Percentiles rank a stretch among this genome's conserved stretches.
These are phyloP conservation scores for Trypanosoma melophagium DNA, from an alignment of 208 protist genomes.

Conservation along the genomic window DNA sequence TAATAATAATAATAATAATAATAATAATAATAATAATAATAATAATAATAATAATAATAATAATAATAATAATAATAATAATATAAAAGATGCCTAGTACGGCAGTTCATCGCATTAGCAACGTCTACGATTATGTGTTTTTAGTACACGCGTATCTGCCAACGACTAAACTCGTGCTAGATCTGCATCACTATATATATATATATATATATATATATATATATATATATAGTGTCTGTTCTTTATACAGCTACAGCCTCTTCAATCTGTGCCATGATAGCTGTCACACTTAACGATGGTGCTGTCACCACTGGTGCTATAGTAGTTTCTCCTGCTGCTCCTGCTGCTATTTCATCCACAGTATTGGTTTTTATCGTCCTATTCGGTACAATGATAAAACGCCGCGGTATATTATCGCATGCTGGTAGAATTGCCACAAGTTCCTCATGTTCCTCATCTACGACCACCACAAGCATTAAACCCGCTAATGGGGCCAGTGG, in stretches of 20 bases:
- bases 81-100: no score
- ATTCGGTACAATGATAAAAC: slow-evolving; percentile 67
- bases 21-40: no score
- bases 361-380: background rate
- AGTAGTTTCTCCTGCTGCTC: background rate
- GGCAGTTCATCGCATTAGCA: no score
- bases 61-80: no score
- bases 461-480: slow-evolving; percentile 53
- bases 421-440: slow-evolving; percentile 65
- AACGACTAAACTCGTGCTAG: background rate
- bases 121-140: no score
- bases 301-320: background rate
- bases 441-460: slow-evolving; percentile 79
- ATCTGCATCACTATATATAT: slow-evolving; percentile 4
- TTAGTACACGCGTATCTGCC: no score
- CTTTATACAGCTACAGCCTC: slow-evolving; percentile 53
- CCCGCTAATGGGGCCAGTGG: slow-evolving; percentile 73
- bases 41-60: no score
- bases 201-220: no score
- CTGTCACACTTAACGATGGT: slow-evolving; percentile 4
- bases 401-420: slow-evolving; percentile 52
- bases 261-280: slow-evolving; percentile 24
- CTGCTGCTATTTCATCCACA: background rate
- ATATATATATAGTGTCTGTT: no score
- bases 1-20: no score